These are phyloP conservation scores for Xylariales sp. DNA, from an alignment of 2,329 filamentous ascomycete species.

Conservation along the genomic window DNA sequence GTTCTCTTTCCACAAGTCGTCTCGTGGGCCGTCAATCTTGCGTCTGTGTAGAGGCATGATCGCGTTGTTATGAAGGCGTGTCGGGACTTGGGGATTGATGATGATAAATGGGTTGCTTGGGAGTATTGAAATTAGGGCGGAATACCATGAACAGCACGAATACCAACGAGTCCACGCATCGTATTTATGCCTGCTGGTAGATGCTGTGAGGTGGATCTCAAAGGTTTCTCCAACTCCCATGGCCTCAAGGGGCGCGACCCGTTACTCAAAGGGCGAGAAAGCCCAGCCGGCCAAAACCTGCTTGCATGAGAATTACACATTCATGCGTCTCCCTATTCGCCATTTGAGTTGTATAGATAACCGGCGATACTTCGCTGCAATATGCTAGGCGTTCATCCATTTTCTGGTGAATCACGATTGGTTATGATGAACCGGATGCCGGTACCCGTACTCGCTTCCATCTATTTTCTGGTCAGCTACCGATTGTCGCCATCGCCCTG, in stretches of 20 bases:
- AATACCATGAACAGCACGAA: too few species aligned
- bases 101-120: background rate
- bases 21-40: background rate
- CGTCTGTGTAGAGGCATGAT: conserved; percentile 1
- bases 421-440: background rate
- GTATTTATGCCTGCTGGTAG: background rate
- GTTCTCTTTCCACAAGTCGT: conserved; percentile 9
- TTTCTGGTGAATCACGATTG: conserved; percentile 9
- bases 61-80: background rate
- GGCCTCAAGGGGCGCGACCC: too few species aligned
- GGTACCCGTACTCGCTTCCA: background rate
- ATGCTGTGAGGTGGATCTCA: background rate
- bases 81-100: background rate
- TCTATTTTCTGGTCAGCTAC: conserved; percentile 14
- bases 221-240: too few species aligned
- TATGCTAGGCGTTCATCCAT: conserved; percentile 6
- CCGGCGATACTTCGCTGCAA: background rate
- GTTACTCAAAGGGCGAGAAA: background rate
- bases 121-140: too few species aligned
- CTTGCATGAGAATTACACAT: conserved; percentile 12
- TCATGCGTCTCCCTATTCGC: conserved; percentile 12
- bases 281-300: conserved; percentile 16
- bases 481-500: background rate
- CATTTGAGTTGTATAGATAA: background rate
- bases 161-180: too few species aligned